Evolutionary conservation across 257 asterid species (phyloP).

Genomic region (Gentiana dahurica): DNA sequence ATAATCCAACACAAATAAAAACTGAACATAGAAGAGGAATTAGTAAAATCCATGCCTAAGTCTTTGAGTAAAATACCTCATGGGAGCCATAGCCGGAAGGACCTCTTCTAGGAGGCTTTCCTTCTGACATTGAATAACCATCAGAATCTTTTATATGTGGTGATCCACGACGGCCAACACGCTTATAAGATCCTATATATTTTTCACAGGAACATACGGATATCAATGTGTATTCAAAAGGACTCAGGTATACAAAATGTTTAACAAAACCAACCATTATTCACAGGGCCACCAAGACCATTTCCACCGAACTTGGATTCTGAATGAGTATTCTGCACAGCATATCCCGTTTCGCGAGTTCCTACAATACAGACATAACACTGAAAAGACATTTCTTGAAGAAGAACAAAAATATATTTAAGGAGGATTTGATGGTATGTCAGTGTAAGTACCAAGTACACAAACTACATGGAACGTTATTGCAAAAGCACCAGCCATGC

Average conservation of each 20-base stretch:
- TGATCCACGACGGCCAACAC: constrained; percentile 64
- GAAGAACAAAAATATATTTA: background rate
- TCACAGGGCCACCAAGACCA: constrained; percentile 51
- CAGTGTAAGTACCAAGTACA: background rate
- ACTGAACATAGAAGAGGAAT: too few species aligned
- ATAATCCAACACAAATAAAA: background rate
- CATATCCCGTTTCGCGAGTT: constrained; percentile 40
- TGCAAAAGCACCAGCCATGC: too few species aligned
- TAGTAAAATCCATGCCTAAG: constrained; percentile 2
- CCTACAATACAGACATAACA: constrained; percentile 20
- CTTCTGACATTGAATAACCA: constrained; percentile 48
- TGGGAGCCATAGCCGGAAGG: constrained; percentile 45
- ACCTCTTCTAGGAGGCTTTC: constrained; percentile 54
- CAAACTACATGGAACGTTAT: background rate
- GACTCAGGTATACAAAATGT: background rate
- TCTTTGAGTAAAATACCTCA: constrained; percentile 39
- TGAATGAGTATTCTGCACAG: constrained; percentile 28
- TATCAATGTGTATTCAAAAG: background rate
- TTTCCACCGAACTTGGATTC: constrained; percentile 41
- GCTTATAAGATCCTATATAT: constrained; percentile 52
- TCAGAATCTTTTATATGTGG: constrained; percentile 49
- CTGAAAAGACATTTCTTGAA: background rate
- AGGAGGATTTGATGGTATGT: too few species aligned
- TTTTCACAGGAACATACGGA: constrained; percentile 13
- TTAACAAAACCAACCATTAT: constrained; percentile 48